Base-by-base conservation (phyloP, 192 early-diverging fungal species). In the Rhizoclosmatium globosum region DNA sequence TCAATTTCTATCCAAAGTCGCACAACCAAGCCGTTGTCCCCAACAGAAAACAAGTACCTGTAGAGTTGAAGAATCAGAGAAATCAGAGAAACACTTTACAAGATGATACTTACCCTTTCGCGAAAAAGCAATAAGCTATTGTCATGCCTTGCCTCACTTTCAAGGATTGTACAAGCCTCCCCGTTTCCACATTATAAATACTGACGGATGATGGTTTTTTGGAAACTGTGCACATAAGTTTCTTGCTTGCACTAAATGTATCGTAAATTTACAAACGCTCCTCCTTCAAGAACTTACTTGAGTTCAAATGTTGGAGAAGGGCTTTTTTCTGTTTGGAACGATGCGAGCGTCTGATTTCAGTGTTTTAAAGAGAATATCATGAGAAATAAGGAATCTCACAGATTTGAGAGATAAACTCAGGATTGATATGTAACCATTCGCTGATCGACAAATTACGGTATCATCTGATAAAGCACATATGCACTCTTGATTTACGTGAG, bases 21-120 rank as follows among this genome's bases (percentile, higher is more conserved):
- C 41, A 68, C 67, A 7, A 68, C 21, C 41, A 68, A 1, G 31
- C 67, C 67, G 31, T 31, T 31, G 17, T 46, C 67, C 17, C 67
- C 67, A 7, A 68, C 67, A 31, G 15, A 68, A 68, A 68, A 44
- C 67, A 68, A 31, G 46, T 45, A 68, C 31, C 67, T 68, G 67
- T 11, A 68, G 11, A 47, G 9, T 45, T 7, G 46, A n/a, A 17
- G 17, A 64, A 64, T n/a, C 9, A 64, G 38, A 11, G 38, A 64
- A 64, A 64, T n/a, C 9, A 64, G 38, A 11, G 38, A 64, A 64
- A n/a, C 31, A 9, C 17, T 31, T 64, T 31, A 9, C 9, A 31
- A 64, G 11, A 1, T 1, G 0, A 31, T 11, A 31, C 19, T 64
- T 11, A 64, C 62, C 23, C 38, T 13, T 64, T 39, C 19, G 31